Conservation (phyloP, 441 rosid species). For the Aquilaria agallochum region DNA sequence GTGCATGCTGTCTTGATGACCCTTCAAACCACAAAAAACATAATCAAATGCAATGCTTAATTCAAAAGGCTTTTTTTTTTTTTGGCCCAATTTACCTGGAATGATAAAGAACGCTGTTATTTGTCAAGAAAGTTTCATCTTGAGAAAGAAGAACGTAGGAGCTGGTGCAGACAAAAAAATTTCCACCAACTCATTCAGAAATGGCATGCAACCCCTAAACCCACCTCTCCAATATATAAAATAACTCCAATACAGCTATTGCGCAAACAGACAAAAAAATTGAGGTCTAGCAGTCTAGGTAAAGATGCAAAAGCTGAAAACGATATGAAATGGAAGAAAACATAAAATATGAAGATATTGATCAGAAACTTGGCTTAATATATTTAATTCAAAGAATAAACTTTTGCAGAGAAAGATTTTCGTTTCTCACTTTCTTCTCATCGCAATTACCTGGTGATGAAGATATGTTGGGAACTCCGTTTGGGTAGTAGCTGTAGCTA, state of each 20-base stretch:
- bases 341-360: background rate
- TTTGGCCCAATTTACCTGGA: too few species aligned
- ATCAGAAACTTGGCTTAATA: background rate
- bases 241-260: background rate
- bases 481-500: constrained; percentile 76
- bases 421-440: background rate
- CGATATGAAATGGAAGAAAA: background rate
- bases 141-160: background rate
- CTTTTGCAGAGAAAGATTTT: background rate
- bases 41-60: background rate
- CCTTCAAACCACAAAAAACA: constrained; percentile 12
- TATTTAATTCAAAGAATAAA: background rate
- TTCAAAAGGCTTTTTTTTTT: background rate
- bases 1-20: constrained; percentile 37
- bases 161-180: background rate
- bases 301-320: constrained; percentile 1
- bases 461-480: constrained; percentile 52
- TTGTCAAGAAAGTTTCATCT: background rate
- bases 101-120: background rate
- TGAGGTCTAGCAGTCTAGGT: background rate
- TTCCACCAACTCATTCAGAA: background rate
- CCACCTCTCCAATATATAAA: constrained; percentile 4
- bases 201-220: background rate
- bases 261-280: background rate
- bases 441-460: constrained; percentile 42